Conservation (phyloP, 2,329 filamentous ascomycete species). For the Trichoderma sp. region DNA sequence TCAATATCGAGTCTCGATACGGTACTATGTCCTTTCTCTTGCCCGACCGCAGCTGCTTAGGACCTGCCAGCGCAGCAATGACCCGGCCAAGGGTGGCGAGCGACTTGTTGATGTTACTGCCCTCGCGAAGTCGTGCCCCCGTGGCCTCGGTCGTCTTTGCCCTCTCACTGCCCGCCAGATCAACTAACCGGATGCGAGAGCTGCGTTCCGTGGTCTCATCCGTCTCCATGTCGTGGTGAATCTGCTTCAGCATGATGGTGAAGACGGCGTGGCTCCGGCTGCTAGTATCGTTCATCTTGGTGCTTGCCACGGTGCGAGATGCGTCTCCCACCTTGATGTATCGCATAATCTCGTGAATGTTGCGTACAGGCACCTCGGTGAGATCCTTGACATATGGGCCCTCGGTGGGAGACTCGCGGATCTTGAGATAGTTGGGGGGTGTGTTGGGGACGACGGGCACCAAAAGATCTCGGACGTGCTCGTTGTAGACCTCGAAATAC, state of each 20-base stretch:
- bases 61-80: slow-evolving; percentile 81
- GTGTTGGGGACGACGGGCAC: slow-evolving; percentile 68
- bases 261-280: slow-evolving; percentile 96
- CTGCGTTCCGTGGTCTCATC: slow-evolving; percentile 96
- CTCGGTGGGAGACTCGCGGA: slow-evolving; percentile 90
- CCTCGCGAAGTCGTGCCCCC: slow-evolving; percentile 83
- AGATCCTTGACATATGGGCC: slow-evolving; percentile 96
- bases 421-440: slow-evolving; percentile 89
- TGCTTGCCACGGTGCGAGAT: slow-evolving; percentile 85
- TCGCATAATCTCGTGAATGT: slow-evolving; percentile 79
- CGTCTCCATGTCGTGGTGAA: slow-evolving; percentile 94
- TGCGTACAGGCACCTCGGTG: slow-evolving; percentile 88
- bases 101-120: slow-evolving; percentile 98
- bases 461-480: slow-evolving; percentile 92
- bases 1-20: slow-evolving; percentile 83
- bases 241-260: slow-evolving; percentile 96
- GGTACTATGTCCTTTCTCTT: slow-evolving; percentile 71
- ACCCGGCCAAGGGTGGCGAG: slow-evolving; percentile 92
- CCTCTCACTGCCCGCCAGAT: slow-evolving; percentile 90
- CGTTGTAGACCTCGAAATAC: slow-evolving; percentile 99
- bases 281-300: slow-evolving; percentile 99
- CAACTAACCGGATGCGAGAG: slow-evolving; percentile 89
- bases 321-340: slow-evolving; percentile 88
- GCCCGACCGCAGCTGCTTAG: slow-evolving; percentile 55
- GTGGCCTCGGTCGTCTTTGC: slow-evolving; percentile 96